Evolutionary conservation across 306 rosid genomes (phyloP).

Genomic region (Glycyrrhiza uralensis): DNA sequence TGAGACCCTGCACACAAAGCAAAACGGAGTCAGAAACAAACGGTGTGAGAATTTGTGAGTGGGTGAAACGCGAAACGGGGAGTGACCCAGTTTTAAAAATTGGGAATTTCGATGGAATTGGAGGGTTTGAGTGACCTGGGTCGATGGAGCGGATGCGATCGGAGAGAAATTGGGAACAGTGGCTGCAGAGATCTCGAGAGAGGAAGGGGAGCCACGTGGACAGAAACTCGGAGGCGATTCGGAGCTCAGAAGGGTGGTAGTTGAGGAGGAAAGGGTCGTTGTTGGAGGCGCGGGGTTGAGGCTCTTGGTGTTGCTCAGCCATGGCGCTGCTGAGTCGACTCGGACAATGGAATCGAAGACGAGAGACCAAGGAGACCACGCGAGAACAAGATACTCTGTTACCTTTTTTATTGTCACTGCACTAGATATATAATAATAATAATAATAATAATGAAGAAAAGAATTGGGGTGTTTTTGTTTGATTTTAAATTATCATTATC

Average conservation of each 20-base stretch:
- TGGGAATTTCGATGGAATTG: neutral
- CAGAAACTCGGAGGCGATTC: conserved; percentile 87
- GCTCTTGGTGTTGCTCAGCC: conserved; percentile 18
- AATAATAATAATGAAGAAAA: too few relatives aligned
- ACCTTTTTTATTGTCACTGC: too few relatives aligned
- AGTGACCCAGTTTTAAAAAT: neutral
- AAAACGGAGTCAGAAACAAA: neutral
- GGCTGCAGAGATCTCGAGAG: conserved; percentile 71
- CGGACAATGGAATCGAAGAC: conserved; percentile 3
- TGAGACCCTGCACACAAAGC: neutral
- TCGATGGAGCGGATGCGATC: conserved; percentile 70
- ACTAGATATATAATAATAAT: too few relatives aligned
- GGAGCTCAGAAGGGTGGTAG: conserved; percentile 68
- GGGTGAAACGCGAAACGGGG: neutral
- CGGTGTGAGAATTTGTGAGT: neutral
- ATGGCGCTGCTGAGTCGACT: conserved; percentile 35
- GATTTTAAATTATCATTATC: too few relatives aligned
- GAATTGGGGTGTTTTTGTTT: too few relatives aligned
- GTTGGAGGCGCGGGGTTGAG: conserved; percentile 27
- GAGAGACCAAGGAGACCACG: neutral
- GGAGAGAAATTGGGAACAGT: conserved; percentile 57
- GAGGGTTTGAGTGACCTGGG: conserved; percentile 44
- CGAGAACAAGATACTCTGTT: conserved; percentile 8
- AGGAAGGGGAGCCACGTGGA: conserved; percentile 87
- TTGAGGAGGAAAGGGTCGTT: conserved; percentile 57